Conservation (phyloP, 2,329 filamentous ascomycete genomes). For the Lasiodiplodia gonubiensis region DNA sequence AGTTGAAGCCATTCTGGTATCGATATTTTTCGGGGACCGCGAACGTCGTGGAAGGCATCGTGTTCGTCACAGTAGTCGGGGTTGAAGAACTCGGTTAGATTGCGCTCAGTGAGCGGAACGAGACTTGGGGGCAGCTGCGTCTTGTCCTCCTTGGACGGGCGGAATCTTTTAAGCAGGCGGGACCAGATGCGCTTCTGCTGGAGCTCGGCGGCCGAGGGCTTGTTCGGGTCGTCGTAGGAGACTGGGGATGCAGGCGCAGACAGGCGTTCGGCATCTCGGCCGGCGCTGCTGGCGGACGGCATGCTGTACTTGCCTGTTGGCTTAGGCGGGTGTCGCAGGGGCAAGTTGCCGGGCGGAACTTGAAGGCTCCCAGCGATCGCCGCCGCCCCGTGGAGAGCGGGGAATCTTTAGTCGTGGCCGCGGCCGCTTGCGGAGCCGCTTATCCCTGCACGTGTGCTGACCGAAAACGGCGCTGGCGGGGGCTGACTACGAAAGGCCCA, state of each 20-base stretch:
- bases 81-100: slow-evolving; percentile 39
- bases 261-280: slow-evolving; percentile 26
- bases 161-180: slow-evolving; percentile 34
- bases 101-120: slow-evolving; percentile 38
- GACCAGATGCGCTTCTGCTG: slow-evolving; percentile 29
- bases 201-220: slow-evolving; percentile 36
- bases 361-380: slow-evolving; percentile 18
- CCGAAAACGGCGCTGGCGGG: neutral
- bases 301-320: slow-evolving; percentile 12
- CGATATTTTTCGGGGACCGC: slow-evolving; percentile 70
- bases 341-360: slow-evolving; percentile 25
- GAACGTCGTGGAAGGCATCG: slow-evolving; percentile 70
- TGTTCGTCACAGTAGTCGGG: slow-evolving; percentile 41
- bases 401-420: slow-evolving; percentile 12
- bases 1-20: slow-evolving; percentile 80
- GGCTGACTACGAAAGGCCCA: neutral
- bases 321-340: slow-evolving; percentile 19
- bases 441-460: neutral
- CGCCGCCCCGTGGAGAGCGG: slow-evolving; percentile 14
- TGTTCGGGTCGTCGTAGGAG: slow-evolving; percentile 37
- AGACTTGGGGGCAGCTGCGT: slow-evolving; percentile 36
- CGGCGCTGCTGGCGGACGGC: slow-evolving; percentile 18
- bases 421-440: neutral
- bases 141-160: slow-evolving; percentile 30
- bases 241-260: slow-evolving; percentile 6